Percentiles rank a stretch among this genome's conserved stretches.
Evolutionary conservation across 352 stramenopile genomes (phyloP).

Genomic region (Pythium biforme): DNA sequence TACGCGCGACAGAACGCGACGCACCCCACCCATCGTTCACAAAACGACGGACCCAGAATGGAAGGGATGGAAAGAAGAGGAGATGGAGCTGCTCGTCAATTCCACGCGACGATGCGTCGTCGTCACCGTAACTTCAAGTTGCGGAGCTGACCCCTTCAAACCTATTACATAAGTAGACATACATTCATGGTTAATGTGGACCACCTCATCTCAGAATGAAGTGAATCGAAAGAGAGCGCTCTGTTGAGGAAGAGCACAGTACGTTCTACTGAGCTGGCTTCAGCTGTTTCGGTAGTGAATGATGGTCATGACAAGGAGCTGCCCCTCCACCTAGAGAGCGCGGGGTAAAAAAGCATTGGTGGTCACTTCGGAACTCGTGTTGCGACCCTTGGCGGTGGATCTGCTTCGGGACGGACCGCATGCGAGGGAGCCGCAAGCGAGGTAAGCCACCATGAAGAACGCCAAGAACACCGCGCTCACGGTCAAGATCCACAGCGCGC

Average conservation of each 20-base stretch:
- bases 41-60: not conserved
- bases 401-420: not conserved
- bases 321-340: too few species aligned
- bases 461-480: conserved; percentile 25
- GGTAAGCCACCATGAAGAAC: conserved; percentile 36
- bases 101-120: conserved; percentile 6
- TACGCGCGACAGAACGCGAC: conserved; percentile 5
- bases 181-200: not conserved
- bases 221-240: not conserved
- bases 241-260: not conserved
- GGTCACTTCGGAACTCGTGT: conserved; percentile 6
- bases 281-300: conserved; percentile 2
- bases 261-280: not conserved
- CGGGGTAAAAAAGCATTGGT: conserved; percentile 4
- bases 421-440: conserved; percentile 17
- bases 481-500: conserved; percentile 48
- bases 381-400: conserved; percentile 20
- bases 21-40: not conserved
- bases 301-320: conserved; percentile 6
- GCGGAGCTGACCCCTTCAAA: not conserved
- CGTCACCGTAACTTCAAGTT: conserved; percentile 25
- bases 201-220: not conserved
- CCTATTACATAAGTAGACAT: conserved; percentile 1
- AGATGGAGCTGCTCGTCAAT: conserved; percentile 10
- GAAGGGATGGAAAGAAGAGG: not conserved